Conservation (phyloP, 805 yeast species). For the Starmera pachycereana region DNA sequence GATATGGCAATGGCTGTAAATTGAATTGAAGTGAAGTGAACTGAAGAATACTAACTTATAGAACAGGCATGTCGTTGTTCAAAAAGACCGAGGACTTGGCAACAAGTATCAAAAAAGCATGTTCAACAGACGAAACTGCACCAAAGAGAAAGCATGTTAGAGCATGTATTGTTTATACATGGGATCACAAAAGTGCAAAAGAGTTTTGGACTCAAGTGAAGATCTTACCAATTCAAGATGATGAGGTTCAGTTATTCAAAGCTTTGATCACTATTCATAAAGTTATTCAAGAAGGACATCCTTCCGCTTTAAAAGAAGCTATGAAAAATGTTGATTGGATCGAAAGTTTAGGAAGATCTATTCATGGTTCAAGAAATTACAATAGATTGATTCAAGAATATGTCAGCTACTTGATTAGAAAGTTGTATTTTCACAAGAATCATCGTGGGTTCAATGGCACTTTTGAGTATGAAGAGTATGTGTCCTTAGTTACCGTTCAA, state of each 20-base stretch:
- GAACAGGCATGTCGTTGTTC: constrained; percentile 8
- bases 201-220: constrained; percentile 82
- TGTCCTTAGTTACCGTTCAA: constrained; percentile 74
- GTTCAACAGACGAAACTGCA: constrained; percentile 76
- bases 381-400: constrained; percentile 72
- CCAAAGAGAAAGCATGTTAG: constrained; percentile 96
- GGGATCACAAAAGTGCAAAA: constrained; percentile 84
- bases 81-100: constrained; percentile 28
- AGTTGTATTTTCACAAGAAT: constrained; percentile 70
- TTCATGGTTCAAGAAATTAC: constrained; percentile 37
- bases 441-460: constrained; percentile 92
- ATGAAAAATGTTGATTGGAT: constrained; percentile 72
- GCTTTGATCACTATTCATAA: constrained; percentile 80
- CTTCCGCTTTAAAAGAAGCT: constrained; percentile 70
- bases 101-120: constrained; percentile 58
- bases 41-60: too few relatives aligned
- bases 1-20: too few relatives aligned
- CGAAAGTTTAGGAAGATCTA: constrained; percentile 53
- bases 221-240: constrained; percentile 67
- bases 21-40: too few relatives aligned
- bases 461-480: constrained; percentile 92
- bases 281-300: constrained; percentile 97
- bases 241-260: constrained; percentile 79
- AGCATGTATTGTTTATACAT: constrained; percentile 89
- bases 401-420: constrained; percentile 55